These are phyloP conservation scores for Penicillium glabrum DNA, from an alignment of 2,329 filamentous ascomycete genomes.

Conservation along the genomic window DNA sequence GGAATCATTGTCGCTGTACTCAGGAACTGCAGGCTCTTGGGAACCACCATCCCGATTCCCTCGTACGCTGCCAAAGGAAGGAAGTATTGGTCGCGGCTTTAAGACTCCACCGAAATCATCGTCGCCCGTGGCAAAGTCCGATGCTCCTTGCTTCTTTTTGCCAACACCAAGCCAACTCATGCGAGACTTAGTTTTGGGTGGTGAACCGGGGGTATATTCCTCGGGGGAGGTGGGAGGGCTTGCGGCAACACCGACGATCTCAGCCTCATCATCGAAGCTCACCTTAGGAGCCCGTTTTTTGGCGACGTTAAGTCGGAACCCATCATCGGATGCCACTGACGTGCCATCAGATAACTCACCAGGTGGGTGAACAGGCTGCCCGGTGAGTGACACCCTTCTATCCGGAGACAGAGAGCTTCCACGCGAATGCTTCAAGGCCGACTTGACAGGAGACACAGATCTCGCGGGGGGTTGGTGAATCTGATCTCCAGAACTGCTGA, in stretches of 20 bases:
- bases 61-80: slow-evolving; percentile 64
- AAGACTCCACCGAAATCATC: slow-evolving; percentile 58
- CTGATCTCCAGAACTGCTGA: slow-evolving; percentile 48
- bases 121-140: slow-evolving; percentile 32
- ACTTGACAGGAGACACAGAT: slow-evolving; percentile 62
- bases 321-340: slow-evolving; percentile 50
- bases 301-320: slow-evolving; percentile 32
- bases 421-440: slow-evolving; percentile 59
- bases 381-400: slow-evolving; percentile 21
- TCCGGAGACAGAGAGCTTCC: slow-evolving; percentile 42
- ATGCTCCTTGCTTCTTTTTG: slow-evolving; percentile 30
- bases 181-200: slow-evolving; percentile 30
- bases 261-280: slow-evolving; percentile 67
- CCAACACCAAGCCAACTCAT: slow-evolving; percentile 38
- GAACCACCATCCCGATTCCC: slow-evolving; percentile 40
- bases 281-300: slow-evolving; percentile 59
- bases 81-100: slow-evolving; percentile 59
- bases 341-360: slow-evolving; percentile 59
- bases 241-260: slow-evolving; percentile 47
- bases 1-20: slow-evolving; percentile 33
- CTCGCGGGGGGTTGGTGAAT: slow-evolving; percentile 60
- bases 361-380: slow-evolving; percentile 34
- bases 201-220: slow-evolving; percentile 35
- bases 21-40: slow-evolving; percentile 15
- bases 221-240: slow-evolving; percentile 44